These are phyloP conservation scores for Volvox reticuliferus DNA, from an alignment of 139 green algal species.

Conservation along the genomic window DNA sequence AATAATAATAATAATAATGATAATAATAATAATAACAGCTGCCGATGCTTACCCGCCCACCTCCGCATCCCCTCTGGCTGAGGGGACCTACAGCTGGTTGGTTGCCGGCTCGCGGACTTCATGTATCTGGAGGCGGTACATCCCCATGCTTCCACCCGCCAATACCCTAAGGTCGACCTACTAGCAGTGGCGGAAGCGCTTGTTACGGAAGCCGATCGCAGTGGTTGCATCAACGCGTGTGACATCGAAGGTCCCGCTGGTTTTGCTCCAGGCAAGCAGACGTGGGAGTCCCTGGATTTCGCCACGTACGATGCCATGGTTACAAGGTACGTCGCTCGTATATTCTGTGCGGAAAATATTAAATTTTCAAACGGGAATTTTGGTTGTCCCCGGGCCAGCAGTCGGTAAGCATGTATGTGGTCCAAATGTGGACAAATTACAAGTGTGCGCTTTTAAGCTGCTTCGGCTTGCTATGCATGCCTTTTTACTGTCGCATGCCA, in stretches of 20 bases:
- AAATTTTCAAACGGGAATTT: too few species aligned
- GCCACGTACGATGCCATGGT: neutral
- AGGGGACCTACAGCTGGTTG: neutral
- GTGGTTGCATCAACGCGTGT: neutral
- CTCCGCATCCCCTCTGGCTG: too few species aligned
- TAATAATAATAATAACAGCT: too few species aligned
- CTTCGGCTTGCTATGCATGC: too few species aligned
- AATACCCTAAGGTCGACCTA: neutral
- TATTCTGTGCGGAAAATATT: too few species aligned
- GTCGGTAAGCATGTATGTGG: too few species aligned
- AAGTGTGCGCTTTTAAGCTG: too few species aligned
- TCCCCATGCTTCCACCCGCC: neutral
- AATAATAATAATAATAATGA: too few species aligned
- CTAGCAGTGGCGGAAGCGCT: neutral
- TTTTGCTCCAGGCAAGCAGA: neutral
- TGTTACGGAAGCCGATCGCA: neutral
- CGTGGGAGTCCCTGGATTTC: neutral
- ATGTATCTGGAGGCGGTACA: neutral
- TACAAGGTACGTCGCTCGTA: neutral
- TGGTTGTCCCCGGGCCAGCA: too few species aligned
- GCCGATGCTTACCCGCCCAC: neutral
- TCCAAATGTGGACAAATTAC: too few species aligned
- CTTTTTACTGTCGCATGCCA: too few species aligned
- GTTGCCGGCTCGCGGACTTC: neutral
- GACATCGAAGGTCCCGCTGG: neutral